A percentile compares a stretch with the other conserved stretches of the same genome.
Conservation (phyloP, 495 filamentous ascomycete genomes). For the Neurospora sp. region DNA sequence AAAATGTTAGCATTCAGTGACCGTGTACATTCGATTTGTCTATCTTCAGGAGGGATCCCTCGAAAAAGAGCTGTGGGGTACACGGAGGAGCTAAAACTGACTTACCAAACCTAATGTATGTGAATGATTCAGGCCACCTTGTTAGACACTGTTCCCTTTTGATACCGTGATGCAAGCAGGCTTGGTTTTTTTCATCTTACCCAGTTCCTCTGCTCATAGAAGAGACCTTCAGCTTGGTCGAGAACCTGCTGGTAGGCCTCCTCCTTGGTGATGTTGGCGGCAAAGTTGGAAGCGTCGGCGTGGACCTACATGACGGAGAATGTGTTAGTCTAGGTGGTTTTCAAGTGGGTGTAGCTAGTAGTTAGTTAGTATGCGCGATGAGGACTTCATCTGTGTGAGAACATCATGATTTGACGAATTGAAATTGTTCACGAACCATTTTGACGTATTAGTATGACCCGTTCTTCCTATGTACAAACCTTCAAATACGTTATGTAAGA, state of each 20-base stretch:
- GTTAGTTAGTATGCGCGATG: background rate
- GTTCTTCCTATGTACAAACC: background rate
- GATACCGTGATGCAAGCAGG: background rate
- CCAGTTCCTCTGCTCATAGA: slow-evolving; percentile 80
- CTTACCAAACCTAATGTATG: slow-evolving; percentile 47
- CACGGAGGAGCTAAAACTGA: background rate
- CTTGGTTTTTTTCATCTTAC: slow-evolving; percentile 33
- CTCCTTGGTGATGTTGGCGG: slow-evolving; percentile 52
- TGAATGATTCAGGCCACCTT: background rate
- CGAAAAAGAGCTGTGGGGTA: background rate
- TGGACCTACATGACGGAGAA: slow-evolving; percentile 51
- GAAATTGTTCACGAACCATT: background rate
- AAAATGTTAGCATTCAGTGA: background rate
- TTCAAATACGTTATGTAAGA: too few relatives aligned
- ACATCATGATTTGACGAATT: too few relatives aligned
- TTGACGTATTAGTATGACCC: background rate
- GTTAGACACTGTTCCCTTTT: background rate
- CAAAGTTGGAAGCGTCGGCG: slow-evolving; percentile 76
- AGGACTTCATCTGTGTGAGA: background rate
- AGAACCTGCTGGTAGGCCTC: slow-evolving; percentile 70
- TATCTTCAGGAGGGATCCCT: background rate
- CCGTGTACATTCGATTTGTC: background rate
- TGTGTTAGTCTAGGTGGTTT: background rate
- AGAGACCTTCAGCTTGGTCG: slow-evolving; percentile 57
- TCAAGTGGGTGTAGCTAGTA: background rate